Conservation (phyloP, 805 yeast genomes). For the Teunomyces funiuensis region DNA sequence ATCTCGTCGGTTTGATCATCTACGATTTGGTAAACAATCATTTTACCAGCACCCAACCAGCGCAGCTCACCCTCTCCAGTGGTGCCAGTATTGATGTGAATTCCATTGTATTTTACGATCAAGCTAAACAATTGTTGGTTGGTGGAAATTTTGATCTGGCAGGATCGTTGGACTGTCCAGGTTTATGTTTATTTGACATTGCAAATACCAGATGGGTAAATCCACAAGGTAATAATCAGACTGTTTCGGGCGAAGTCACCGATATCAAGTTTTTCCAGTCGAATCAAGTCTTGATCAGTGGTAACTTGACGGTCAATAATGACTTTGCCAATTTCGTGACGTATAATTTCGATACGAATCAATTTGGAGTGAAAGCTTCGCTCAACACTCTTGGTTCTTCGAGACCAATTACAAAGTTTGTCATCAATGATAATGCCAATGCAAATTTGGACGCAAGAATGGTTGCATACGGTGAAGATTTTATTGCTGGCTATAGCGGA, state of each 20-base stretch:
- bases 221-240: conserved; percentile 28
- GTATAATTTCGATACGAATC: conserved; percentile 50
- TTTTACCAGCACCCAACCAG: conserved; percentile 49
- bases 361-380: conserved; percentile 17
- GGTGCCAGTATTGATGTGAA: conserved; percentile 42
- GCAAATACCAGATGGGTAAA: conserved; percentile 53
- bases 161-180: conserved; percentile 55
- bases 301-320: conserved; percentile 49
- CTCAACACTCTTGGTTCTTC: conserved; percentile 22
- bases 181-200: conserved; percentile 66
- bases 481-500: conserved; percentile 46
- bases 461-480: conserved; percentile 34
- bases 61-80: conserved; percentile 39
- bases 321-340: conserved; percentile 46
- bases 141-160: conserved; percentile 72
- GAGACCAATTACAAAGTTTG: conserved; percentile 36
- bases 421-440: conserved; percentile 42
- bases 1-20: conserved; percentile 47
- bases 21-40: conserved; percentile 48
- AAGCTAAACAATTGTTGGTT: conserved; percentile 48
- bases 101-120: conserved; percentile 34
- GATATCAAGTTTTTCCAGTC: conserved; percentile 48
- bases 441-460: conserved; percentile 41
- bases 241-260: conserved; percentile 51
- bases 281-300: conserved; percentile 43